Base-by-base conservation (phyloP, 2,329 filamentous ascomycete species). In the Nemania serpens region DNA sequence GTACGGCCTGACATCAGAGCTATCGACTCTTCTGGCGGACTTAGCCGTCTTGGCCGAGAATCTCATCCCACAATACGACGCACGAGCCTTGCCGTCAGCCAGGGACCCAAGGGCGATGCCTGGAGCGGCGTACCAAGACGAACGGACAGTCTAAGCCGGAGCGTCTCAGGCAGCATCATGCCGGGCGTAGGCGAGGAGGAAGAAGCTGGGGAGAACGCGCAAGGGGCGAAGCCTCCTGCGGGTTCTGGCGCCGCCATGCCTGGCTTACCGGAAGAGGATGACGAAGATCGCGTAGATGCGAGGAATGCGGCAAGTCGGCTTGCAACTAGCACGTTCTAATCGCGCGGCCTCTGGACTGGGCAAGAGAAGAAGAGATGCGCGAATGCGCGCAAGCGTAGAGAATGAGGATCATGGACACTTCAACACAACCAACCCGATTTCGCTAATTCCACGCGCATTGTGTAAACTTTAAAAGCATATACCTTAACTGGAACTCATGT, bases 31-130 rank as follows among this genome's bases (percentile, higher is more conserved):
- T 93, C 90, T 6, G 95, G 95, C 56, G 95, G 95, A 11, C 85
- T 99, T 47, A 95, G 90, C 71, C 87, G 95, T 43, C 83, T 99
- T 36, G 95, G 95, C 43, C 88, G 95, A 60, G 95, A 99, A 77
- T 81, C 90, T 15, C 92, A 97, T 74, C 94, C 95, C 2, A 79
- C 88, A 5, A 75, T 80, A 61, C 86, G 95, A 56, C 87, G 94
- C 63, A 78, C 88, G 25, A 94, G 87, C 75, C 78, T 97, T 67
- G 91, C 91, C 15, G 91, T 91, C 48, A 95, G 91, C 70, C 95
- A 99, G 77, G 95, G 95, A 0, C 94, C 95, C 51, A 96, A 96
- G 79, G 95, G 95, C n/a, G 95, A 99, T 75, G 90, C 95, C 15
- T 99, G 95, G 95, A 97, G 92, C 70, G 95, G 95, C 59, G 93